phyloP scores from a whole-genome alignment of 306 rosid genomes.

The Alnus rubra region DNA sequence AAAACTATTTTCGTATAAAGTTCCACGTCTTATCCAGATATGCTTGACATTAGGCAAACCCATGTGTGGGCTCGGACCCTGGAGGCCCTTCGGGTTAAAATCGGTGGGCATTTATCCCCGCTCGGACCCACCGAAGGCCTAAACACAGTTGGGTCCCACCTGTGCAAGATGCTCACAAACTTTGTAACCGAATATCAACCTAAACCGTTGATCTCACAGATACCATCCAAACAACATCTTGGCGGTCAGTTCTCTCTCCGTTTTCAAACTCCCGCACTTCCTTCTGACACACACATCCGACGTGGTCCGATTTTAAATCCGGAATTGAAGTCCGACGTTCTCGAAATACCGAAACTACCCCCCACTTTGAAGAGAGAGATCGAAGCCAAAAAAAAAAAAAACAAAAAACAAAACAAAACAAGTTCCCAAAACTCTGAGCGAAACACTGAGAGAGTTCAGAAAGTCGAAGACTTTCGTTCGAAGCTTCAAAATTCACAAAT shows the following conservation, averaged over 20 bases:
- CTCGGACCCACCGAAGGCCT: too few species aligned
- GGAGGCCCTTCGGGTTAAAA: too few species aligned
- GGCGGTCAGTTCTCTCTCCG: conserved; percentile 29
- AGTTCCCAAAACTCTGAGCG: conserved; percentile 21
- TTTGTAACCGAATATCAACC: neutral
- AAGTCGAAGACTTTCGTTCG: conserved; percentile 42
- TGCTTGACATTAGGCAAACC: too few species aligned
- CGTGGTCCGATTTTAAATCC: conserved; percentile 77
- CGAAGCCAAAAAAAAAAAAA: neutral
- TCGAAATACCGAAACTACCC: conserved; percentile 31
- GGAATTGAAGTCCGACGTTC: conserved; percentile 71
- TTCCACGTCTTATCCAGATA: too few species aligned
- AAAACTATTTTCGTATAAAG: too few species aligned
- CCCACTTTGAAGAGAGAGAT: neutral
- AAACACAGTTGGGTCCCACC: too few species aligned
- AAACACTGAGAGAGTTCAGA: conserved; percentile 27
- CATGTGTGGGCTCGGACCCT: too few species aligned
- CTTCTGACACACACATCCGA: conserved; percentile 39
- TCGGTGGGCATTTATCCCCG: too few species aligned
- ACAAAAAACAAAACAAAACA: neutral
- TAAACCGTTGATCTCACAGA: conserved; percentile 29
- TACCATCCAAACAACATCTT: conserved; percentile 15
- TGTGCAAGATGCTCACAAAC: too few species aligned
- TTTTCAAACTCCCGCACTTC: conserved; percentile 18
- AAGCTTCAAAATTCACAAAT: conserved; percentile 29